phyloP scores from a whole-genome alignment of 202 grass and related monocot genomes.

The Zoysia matrella region DNA sequence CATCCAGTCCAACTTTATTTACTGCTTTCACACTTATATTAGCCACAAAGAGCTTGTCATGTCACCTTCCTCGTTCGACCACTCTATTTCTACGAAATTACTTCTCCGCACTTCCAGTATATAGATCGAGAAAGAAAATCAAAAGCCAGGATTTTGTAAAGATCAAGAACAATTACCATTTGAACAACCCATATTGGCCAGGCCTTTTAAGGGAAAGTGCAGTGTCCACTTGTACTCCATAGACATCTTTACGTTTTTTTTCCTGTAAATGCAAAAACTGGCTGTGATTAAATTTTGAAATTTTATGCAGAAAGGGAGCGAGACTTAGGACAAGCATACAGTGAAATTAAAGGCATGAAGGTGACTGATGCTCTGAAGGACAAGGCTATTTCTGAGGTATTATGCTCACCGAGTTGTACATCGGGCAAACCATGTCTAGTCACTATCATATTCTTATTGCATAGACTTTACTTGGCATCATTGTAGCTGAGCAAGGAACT shows the following conservation, averaged over 20 bases:
- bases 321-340: constrained; percentile 66
- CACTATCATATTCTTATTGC: neutral
- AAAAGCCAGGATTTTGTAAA: too few species aligned
- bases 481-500: constrained; percentile 57
- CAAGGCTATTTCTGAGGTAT: constrained; percentile 83
- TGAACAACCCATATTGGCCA: neutral
- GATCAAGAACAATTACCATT: neutral
- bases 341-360: constrained; percentile 83
- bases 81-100: constrained; percentile 31
- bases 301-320: constrained; percentile 80
- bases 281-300: constrained; percentile 15
- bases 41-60: constrained; percentile 20
- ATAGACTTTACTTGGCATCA: constrained; percentile 25
- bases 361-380: constrained; percentile 78
- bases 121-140: neutral
- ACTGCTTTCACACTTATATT: neutral
- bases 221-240: neutral
- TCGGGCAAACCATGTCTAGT: neutral
- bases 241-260: neutral
- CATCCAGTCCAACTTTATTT: neutral
- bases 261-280: neutral
- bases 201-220: neutral
- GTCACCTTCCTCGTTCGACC: constrained; percentile 36
- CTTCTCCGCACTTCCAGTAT: constrained; percentile 24
- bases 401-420: constrained; percentile 31